These are phyloP conservation scores for Gyromitra esculenta DNA, from an alignment of 2,329 filamentous ascomycete genomes.

Conservation along the genomic window DNA sequence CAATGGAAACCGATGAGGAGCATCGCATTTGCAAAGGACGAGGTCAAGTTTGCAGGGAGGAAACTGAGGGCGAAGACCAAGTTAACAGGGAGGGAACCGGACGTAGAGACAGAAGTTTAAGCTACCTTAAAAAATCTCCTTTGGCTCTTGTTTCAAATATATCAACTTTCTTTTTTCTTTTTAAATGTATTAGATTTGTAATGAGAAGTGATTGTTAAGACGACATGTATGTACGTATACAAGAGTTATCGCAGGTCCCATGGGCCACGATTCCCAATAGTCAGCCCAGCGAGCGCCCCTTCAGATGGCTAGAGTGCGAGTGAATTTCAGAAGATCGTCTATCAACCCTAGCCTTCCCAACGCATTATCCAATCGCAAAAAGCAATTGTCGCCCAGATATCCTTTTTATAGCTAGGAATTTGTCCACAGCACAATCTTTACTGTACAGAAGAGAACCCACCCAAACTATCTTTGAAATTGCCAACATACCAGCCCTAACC, in stretches of 20 bases:
- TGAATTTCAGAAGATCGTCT: too few species aligned
- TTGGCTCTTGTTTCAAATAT: neutral
- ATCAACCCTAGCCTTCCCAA: too few species aligned
- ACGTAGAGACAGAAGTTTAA: conserved; percentile 78
- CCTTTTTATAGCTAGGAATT: too few species aligned
- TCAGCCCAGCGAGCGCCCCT: neutral
- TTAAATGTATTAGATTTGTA: neutral
- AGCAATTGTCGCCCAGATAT: too few species aligned
- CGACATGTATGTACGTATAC: neutral
- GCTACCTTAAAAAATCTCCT: neutral
- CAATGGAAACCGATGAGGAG: conserved; percentile 86
- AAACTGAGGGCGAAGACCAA: conserved; percentile 80
- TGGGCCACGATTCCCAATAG: neutral
- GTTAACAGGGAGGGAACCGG: conserved; percentile 82
- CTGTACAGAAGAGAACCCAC: too few species aligned
- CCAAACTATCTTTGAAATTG: neutral
- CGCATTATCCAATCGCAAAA: too few species aligned
- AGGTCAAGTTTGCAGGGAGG: conserved; percentile 79
- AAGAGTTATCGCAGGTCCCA: neutral
- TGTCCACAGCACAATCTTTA: too few species aligned
- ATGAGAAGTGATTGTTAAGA: neutral
- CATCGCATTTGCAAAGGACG: conserved; percentile 84
- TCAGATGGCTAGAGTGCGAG: too few species aligned
- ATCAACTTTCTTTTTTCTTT: neutral
- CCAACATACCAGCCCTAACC: neutral